Base-by-base conservation (phyloP, 164 flowering plant species). In the Brasenia schreberi region DNA sequence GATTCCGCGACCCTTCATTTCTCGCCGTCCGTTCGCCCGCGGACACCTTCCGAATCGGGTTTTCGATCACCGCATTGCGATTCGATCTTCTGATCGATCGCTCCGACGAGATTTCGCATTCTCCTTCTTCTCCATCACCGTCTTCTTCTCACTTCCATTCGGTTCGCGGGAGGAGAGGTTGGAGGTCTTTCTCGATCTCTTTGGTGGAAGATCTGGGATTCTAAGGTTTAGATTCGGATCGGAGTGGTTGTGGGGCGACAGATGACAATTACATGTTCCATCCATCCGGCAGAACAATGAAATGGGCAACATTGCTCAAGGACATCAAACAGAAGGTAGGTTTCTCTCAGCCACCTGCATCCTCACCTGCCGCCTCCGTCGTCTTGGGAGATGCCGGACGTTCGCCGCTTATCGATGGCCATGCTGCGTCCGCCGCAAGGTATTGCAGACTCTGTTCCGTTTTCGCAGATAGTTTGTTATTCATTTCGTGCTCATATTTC, bases 281-380 rank as follows among this genome's bases (percentile, higher is more conserved):
- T 67, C 74, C 81, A 70, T 77, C 80, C 52, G 69, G 82, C 71
- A 73, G 66, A 73, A 83, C 87, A 76, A 94, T 94, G 99, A 94
- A 91, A 94, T 94, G 97, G 99, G 84, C 62, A 49, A 69, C 96
- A 83, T 86, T 94, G 93, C 87, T 94, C 77, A 88, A 89, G 81
- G 97, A 94, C 78, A 77, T 91, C 65, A 94, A 81, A 72, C 96
- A 91, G 78, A 94, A 89, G 83, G 99, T 94, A 63, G 97, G 99
- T 7, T 66, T 91, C 62, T 72, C 88, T 19, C 85, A 71, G 39
- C 62, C 85, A 45, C 66, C 80, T 5, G 52, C 82, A 17, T 33
- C 81, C 14, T 56, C 85, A 18, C 68, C 92, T 14, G 18, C 79
- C 42, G 6, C 76, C 17, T 64, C 75, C 12, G 53, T 45, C 53